Conservation (phyloP, 371 early-diverging fungal genomes). For the Homolaphlyctis polyrhiza region DNA sequence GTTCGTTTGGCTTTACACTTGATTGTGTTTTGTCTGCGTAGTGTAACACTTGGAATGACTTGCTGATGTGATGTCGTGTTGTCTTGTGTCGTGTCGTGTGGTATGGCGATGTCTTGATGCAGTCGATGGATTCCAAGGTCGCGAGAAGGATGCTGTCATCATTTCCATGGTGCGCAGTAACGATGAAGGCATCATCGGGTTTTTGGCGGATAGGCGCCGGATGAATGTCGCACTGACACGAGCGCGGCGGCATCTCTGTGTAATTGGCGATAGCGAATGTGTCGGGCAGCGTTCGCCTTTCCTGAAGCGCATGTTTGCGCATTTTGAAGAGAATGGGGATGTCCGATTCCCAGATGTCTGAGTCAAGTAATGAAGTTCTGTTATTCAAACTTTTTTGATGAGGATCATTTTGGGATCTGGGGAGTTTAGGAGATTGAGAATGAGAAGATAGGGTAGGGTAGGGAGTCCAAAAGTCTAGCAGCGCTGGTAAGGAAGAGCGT, state of each 20-base stretch:
- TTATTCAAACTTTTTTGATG: too few relatives aligned
- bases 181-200: constrained; percentile 75
- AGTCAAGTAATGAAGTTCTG: constrained; percentile 5
- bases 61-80: too few relatives aligned
- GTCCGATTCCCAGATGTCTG: constrained; percentile 19
- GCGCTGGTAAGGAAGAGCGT: too few relatives aligned
- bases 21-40: neutral
- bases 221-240: constrained; percentile 94
- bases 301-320: constrained; percentile 35
- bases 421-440: too few relatives aligned
- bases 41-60: too few relatives aligned
- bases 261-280: constrained; percentile 68
- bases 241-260: constrained; percentile 79
- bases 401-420: too few relatives aligned
- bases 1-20: neutral
- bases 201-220: constrained; percentile 79
- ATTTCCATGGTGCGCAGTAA: constrained; percentile 86
- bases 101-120: too few relatives aligned
- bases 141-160: constrained; percentile 90
- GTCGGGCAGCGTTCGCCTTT: constrained; percentile 12
- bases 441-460: too few relatives aligned
- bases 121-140: constrained; percentile 96
- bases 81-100: too few relatives aligned
- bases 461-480: too few relatives aligned
- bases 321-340: constrained; percentile 34